Evolutionary conservation across 2,329 filamentous ascomycete genomes (phyloP).

Genomic region (Cladophialophora carrionii): DNA sequence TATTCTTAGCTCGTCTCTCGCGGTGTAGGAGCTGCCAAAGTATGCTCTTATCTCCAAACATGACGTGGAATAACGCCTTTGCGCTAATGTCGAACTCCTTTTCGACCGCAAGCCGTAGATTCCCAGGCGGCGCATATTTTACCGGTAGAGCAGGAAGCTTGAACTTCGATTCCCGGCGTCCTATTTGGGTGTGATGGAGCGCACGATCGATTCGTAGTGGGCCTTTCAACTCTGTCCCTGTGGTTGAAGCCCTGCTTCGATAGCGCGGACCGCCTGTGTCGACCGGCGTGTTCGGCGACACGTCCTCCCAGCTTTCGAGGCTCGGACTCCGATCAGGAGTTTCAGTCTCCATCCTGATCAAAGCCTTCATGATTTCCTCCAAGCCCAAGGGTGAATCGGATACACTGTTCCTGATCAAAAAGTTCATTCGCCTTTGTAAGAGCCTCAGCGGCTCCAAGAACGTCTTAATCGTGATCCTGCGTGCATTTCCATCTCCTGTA

Average conservation of each 20-base stretch:
- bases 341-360: conserved; percentile 74
- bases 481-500: conserved; percentile 65
- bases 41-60: conserved; percentile 95
- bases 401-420: conserved; percentile 78
- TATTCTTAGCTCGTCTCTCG: conserved; percentile 75
- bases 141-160: conserved; percentile 81
- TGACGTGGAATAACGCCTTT: conserved; percentile 91
- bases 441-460: conserved; percentile 87
- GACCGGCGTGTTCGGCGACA: conserved; percentile 62
- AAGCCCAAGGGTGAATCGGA: conserved; percentile 70
- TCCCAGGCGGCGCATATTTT: conserved; percentile 79
- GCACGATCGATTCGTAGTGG: conserved; percentile 66
- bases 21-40: conserved; percentile 91
- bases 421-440: conserved; percentile 80
- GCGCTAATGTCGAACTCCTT: conserved; percentile 86
- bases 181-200: conserved; percentile 50
- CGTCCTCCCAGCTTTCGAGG: conserved; percentile 88
- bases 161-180: conserved; percentile 64
- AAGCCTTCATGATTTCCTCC: conserved; percentile 69
- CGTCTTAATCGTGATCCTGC: conserved; percentile 82
- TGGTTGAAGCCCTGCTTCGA: conserved; percentile 30
- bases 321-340: conserved; percentile 67
- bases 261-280: conserved; percentile 59
- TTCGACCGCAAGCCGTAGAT: conserved; percentile 74
- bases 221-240: conserved; percentile 54